Evolutionary conservation across 2,329 filamentous ascomycete genomes (phyloP), one percentile per base, ranked within the genome.

Genomic region (Sporothrix inflata): DNA sequence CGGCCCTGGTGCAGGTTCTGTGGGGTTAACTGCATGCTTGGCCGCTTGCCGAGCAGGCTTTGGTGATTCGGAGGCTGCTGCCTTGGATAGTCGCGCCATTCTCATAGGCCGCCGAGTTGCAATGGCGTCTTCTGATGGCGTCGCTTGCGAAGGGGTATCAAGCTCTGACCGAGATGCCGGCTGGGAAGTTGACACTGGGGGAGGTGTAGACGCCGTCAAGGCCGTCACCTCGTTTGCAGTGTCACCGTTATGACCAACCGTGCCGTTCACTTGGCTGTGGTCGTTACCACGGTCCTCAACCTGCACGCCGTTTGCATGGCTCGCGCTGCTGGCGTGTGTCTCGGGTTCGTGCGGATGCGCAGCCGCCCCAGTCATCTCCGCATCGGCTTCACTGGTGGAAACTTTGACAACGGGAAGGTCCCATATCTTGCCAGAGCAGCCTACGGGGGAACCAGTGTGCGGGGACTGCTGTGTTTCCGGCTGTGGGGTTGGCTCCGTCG

Each of bases 51-150:
- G 53, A 21, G 16, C 14, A 40, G 55, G n/a, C 55, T 47, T 69
- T 2, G 63, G 60, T 9, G 71, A 24, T 34, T 72, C 49, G 14
- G 40, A 42, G 6, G 49, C 40, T 1, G 38, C 55, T 16, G 53
- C 40, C 55, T 34, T 68, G n/a, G 72, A 19, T 11, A 63, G 69
- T 21, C 74, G 73, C 27, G 69, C 73, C 68, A 69, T 63, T 71
- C 72, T 67, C 34, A 68, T 19, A 1, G 74, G 71, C 1, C 73
- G 73, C 12, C 72, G 74, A 2, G 68, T n/a, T 4, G 73, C 69
- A 45, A 71, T 70, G 21, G 34, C 55, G 14, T 65, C 60, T 24
- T 51, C 51, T n/a, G 68, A 65, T 2, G 68, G 40, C 12, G 61
- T 69, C 4, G 16, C 27, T 40, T 49, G 49, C 7, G 51, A 68